A percentile compares a stretch with the other conserved stretches of the same genome.
Conservation (phyloP, 148 eudicot species). For the Bassia scoparia region DNA sequence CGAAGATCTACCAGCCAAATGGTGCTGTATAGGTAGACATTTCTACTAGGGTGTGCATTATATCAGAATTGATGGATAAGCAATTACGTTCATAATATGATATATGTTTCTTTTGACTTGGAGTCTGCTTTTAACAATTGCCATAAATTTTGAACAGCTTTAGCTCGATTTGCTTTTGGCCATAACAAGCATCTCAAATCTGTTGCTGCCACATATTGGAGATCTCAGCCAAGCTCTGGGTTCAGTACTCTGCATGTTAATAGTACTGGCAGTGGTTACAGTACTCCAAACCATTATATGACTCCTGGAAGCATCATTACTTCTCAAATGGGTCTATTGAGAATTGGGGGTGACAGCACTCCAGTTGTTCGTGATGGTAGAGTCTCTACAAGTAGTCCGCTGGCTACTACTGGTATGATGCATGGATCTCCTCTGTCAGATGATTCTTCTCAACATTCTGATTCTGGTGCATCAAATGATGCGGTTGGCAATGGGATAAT, state of each 20-base stretch:
- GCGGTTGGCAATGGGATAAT: constrained; percentile 52
- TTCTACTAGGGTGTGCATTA: background rate
- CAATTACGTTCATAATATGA: background rate
- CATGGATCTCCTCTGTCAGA: constrained; percentile 93
- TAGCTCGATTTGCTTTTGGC: constrained; percentile 90
- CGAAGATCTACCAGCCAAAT: background rate
- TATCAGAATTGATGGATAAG: background rate
- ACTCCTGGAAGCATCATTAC: constrained; percentile 54
- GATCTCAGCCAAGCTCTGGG: constrained; percentile 69
- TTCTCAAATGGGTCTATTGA: constrained; percentile 60
- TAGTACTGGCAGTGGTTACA: constrained; percentile 62
- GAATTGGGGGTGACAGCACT: constrained; percentile 60
- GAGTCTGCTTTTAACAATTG: constrained; percentile 2
- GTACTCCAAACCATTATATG: constrained; percentile 53
- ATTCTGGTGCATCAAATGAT: constrained; percentile 66
- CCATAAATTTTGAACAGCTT: constrained; percentile 51
- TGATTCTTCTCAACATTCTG: constrained; percentile 89
- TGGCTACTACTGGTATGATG: constrained; percentile 67
- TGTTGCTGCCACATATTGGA: constrained; percentile 77
- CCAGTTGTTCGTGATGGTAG: constrained; percentile 66
- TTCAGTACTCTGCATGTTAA: constrained; percentile 55
- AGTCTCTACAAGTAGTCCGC: constrained; percentile 78
- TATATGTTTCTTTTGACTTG: background rate
- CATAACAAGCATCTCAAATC: constrained; percentile 87
- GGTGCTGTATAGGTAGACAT: background rate